phyloP scores from a whole-genome alignment of 345 rosid genomes.

The Hypericum androsaemum region DNA sequence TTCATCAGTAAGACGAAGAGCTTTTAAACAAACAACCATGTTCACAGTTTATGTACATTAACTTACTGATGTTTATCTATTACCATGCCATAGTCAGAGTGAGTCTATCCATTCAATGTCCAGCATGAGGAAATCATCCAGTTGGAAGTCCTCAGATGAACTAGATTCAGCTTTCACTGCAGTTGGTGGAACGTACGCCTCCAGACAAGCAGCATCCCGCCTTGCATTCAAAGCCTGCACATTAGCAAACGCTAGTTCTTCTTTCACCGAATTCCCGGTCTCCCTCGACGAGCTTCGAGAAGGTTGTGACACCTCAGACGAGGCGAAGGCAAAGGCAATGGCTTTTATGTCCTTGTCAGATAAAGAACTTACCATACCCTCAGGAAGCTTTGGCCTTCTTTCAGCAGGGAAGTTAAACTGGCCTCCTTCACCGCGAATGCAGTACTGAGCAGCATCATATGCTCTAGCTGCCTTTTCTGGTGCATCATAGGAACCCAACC shows the following conservation, averaged over 20 bases:
- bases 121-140: conserved; percentile 1
- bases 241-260: background rate
- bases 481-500: conserved; percentile 43
- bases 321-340: background rate
- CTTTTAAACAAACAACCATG: too few relatives aligned
- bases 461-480: conserved; percentile 46
- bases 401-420: conserved; percentile 31
- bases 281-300: background rate
- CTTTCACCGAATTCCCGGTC: background rate
- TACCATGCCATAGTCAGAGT: background rate
- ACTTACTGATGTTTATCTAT: too few relatives aligned
- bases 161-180: background rate
- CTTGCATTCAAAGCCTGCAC: background rate
- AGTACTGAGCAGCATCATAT: conserved; percentile 36
- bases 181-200: background rate
- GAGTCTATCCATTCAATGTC: conserved; percentile 1
- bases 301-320: background rate
- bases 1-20: too few relatives aligned
- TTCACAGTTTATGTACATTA: too few relatives aligned
- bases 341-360: background rate
- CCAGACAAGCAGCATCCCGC: background rate
- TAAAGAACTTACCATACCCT: background rate
- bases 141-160: background rate
- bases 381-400: conserved; percentile 10
- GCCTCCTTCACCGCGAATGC: conserved; percentile 29